Base-by-base conservation (phyloP, 306 rosid species). In the Medicago arabica region DNA sequence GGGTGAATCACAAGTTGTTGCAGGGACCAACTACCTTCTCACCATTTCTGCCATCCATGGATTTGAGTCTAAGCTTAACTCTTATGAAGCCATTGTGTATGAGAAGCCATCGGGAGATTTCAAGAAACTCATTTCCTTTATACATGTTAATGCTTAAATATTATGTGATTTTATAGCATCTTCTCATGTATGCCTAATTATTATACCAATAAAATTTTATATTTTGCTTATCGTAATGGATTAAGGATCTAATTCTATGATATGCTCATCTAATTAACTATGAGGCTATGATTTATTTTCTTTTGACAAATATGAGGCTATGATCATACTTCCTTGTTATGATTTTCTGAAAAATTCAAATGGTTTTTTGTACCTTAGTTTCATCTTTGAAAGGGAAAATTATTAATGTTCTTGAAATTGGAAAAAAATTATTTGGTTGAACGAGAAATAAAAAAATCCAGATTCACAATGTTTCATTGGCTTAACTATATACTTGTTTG, bases 1-100 rank as follows among this genome's bases (percentile, higher is more conserved):
- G 40, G 90, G 90, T 9, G 70, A 84, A 19, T 79, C 8, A 28
- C 81, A 1, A 85, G 7, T 19, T 9, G 87, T 55, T 10, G 15
- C 1, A 11, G 14, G 49, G 0, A 19, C 6, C 9, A 78, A 72
- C 8, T 85, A 70, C 60, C 76, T 80, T 19, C 86, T 86, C 10
- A 53, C 21, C 28, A 25, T 88, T 34, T 21, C 67, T 11, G 83
- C 84, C 2, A 25, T 46, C 12, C 49, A 58, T 7, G 74, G 74
- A 2, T 43, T 68, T 1, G 7, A 25, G 19, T n/a, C 70, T 6
- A 53, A 25, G 28, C 12, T 61, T 4, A 38, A 53, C n/a, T 15
- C 57, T 1, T 87, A 85, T 31, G 40, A 57, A 63, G 86, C 72
- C 1, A 1, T 83, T 2, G 86, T 87, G 10, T 81, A 61, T 43